Base-by-base conservation (phyloP, 768 basidiomycete species). In the Coprinopsis marcescibilis region DNA sequence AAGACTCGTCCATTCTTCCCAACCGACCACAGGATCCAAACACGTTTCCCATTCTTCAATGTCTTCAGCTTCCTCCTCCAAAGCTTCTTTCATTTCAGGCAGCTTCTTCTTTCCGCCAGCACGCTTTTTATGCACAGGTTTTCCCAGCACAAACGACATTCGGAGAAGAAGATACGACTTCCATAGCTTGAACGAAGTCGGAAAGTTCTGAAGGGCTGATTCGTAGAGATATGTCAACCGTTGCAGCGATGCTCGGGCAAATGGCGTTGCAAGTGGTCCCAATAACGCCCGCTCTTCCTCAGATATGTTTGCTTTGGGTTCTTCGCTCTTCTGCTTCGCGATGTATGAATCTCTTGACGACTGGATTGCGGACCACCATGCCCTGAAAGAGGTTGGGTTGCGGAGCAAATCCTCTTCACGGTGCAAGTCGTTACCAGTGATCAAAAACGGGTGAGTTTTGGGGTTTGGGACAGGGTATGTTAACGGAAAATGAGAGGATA, bases 131-230 rank as follows among this genome's bases (percentile, higher is more conserved):
- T 75, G 61, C 4, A 83, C 65, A 1, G 73, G 76, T 53, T 78
- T 83, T 2, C 95, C 96, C 8, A 95, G 71, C 3, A 98, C 89
- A 65, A 85, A 96, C 1, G 76, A 73, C 75, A 88, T 83, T 39
- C 96, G 78, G 67, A 84, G 80, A 42, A 74, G 75, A 34, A 97
- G 72, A 64, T 99, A 99, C 0, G 89, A 78, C 60, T 91, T 93
- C 96, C 96, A 98, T 43, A 98, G 68, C 63, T 96, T 93, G 80
- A 91, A 98, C 2, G 85, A 89, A 10, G 77, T 80, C 1, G 94
- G 86, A 58, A 97, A 96, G 52, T 93, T 78, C 3, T 67, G 75
- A 19, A 99, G 76, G 0, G 95, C 95, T 15, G 89, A 73, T 65
- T 99, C 96, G 61, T 96, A 98, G n/a, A 96, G 76, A 63, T 89